Evolutionary conservation across 202 grass and related monocot species (phyloP).

Genomic region (Panicum hallii): DNA sequence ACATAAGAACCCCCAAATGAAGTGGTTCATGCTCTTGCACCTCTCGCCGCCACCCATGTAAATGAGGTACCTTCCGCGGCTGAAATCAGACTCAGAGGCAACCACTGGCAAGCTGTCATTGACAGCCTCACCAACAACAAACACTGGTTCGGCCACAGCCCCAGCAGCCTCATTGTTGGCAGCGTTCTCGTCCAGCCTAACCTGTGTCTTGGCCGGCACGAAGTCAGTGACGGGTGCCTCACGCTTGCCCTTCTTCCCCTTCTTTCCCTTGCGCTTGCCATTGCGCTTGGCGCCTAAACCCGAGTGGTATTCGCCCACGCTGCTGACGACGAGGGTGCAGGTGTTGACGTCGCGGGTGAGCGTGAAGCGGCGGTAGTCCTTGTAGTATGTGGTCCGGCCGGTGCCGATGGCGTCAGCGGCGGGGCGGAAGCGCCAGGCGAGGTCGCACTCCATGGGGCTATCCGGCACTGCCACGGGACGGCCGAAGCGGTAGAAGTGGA

Average conservation of each 20-base stretch:
- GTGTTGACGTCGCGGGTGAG: slow-evolving; percentile 67
- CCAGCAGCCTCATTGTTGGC: slow-evolving; percentile 49
- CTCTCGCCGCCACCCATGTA: slow-evolving; percentile 85
- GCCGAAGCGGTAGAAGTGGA: slow-evolving; percentile 93
- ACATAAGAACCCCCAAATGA: slow-evolving; percentile 87
- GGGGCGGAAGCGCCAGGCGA: slow-evolving; percentile 93
- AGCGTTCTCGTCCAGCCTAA: slow-evolving; percentile 58
- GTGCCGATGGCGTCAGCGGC: slow-evolving; percentile 54
- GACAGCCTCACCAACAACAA: slow-evolving; percentile 80
- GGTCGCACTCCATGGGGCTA: slow-evolving; percentile 72
- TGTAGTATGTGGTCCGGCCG: slow-evolving; percentile 77
- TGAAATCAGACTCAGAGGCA: slow-evolving; percentile 78
- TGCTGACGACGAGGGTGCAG: slow-evolving; percentile 64
- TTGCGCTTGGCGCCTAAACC: slow-evolving; percentile 69
- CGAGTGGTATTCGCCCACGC: slow-evolving; percentile 78
- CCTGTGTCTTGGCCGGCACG: slow-evolving; percentile 46
- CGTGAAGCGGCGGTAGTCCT: slow-evolving; percentile 90
- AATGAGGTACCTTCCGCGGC: slow-evolving; percentile 66
- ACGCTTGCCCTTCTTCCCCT: slow-evolving; percentile 53
- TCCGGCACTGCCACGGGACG: slow-evolving; percentile 63
- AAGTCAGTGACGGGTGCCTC: slow-evolving; percentile 41
- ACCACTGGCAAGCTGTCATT: slow-evolving; percentile 85
- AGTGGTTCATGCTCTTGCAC: slow-evolving; percentile 98
- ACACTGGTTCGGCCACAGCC: slow-evolving; percentile 42
- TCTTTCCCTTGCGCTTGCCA: slow-evolving; percentile 58